Evolutionary conservation across 2,329 filamentous ascomycete species (phyloP).

Genomic region (Ceratocystiopsis minuta): DNA sequence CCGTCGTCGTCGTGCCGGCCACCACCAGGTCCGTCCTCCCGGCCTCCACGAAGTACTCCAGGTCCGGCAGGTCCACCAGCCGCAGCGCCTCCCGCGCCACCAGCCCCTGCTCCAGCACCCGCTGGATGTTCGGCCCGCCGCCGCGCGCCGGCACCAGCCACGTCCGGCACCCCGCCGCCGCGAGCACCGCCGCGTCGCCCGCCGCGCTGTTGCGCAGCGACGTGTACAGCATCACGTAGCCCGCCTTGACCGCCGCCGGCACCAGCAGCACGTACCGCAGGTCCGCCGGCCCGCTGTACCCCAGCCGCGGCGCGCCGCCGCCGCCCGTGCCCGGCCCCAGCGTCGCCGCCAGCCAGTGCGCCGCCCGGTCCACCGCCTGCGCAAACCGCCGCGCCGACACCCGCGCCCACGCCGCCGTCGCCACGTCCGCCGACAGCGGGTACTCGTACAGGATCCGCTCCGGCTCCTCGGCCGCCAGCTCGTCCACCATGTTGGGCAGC

Average conservation of each 20-base stretch:
- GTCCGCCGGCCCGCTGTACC: conserved; percentile 25
- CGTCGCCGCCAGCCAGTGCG: not conserved
- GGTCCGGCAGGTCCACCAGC: conserved; percentile 15
- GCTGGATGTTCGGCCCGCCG: conserved; percentile 19
- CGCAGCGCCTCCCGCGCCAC: too few relatives aligned
- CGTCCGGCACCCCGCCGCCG: conserved; percentile 22
- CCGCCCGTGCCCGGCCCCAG: not conserved
- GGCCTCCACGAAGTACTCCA: not conserved
- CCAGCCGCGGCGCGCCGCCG: conserved; percentile 23
- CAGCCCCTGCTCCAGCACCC: not conserved
- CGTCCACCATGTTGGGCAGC: conserved; percentile 2
- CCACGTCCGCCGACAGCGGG: conserved; percentile 1
- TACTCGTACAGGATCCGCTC: conserved; percentile 1
- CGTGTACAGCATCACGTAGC: conserved; percentile 13
- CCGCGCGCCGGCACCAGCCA: not conserved
- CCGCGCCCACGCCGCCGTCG: conserved; percentile 1
- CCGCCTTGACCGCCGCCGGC: conserved; percentile 16
- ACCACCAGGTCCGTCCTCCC: too few relatives aligned
- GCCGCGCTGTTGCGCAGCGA: conserved; percentile 27
- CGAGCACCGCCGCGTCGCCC: conserved; percentile 26
- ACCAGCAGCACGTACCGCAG: conserved; percentile 13
- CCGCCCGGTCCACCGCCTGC: conserved; percentile 8
- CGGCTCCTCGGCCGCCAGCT: not conserved
- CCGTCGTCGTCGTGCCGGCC: too few relatives aligned
- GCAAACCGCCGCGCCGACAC: conserved; percentile 4